These are phyloP conservation scores for Arctostaphylos glauca DNA, from an alignment of 148 eudicot genomes.

Conservation along the genomic window DNA sequence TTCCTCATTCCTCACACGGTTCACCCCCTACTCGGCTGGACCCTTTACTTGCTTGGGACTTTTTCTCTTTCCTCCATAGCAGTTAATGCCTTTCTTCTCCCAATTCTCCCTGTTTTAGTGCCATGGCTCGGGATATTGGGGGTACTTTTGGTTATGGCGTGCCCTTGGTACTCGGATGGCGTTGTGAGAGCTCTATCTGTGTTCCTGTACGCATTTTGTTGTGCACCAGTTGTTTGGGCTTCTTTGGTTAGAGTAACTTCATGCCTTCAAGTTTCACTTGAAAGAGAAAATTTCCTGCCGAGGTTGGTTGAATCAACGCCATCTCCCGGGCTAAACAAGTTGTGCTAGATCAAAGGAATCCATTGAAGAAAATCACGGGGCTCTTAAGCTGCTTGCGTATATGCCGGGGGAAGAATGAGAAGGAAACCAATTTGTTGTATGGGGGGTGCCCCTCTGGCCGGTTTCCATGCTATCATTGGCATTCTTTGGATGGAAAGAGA, in stretches of 20 bases:
- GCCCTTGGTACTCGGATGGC: slow-evolving; percentile 76
- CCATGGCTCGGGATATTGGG: slow-evolving; percentile 75
- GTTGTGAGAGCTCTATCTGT: slow-evolving; percentile 61
- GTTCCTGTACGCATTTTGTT: slow-evolving; percentile 64
- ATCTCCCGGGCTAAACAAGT: slow-evolving; percentile 63
- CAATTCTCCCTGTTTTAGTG: slow-evolving; percentile 51
- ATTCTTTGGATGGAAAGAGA: slow-evolving; percentile 4
- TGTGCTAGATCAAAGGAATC: slow-evolving; percentile 38
- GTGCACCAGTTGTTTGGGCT: slow-evolving; percentile 59
- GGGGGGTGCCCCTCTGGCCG: background rate
- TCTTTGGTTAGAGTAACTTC: slow-evolving; percentile 44
- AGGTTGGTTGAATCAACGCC: slow-evolving; percentile 51
- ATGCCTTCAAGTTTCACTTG: slow-evolving; percentile 54
- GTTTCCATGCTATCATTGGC: background rate
- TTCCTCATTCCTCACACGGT: slow-evolving; percentile 68
- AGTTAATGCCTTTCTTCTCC: slow-evolving; percentile 62
- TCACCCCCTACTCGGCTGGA: slow-evolving; percentile 92
- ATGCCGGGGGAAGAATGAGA: slow-evolving; percentile 1
- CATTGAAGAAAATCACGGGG: background rate
- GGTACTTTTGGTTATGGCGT: slow-evolving; percentile 70
- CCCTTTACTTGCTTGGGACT: slow-evolving; percentile 67
- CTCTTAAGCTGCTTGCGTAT: slow-evolving; percentile 9
- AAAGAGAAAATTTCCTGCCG: slow-evolving; percentile 80
- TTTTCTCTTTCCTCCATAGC: slow-evolving; percentile 56
- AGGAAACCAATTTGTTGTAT: slow-evolving; percentile 1